Base-by-base conservation (phyloP, 306 rosid genomes). In the Hippophae gyantsensis region DNA sequence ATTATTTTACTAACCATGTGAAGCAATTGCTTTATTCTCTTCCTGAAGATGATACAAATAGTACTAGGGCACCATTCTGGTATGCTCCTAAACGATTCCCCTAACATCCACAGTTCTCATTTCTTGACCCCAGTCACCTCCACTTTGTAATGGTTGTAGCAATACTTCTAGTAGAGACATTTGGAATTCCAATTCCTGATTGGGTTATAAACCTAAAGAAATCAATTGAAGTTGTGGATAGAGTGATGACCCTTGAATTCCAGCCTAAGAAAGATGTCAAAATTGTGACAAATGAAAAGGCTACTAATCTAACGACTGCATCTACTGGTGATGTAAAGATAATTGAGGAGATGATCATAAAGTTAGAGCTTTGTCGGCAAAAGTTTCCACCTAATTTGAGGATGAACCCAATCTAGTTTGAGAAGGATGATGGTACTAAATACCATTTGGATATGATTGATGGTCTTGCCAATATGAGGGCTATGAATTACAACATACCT, bases 401-500 rank as follows among this genome's bases (percentile, higher is more conserved):
- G 0, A 18, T 18, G 18, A 18, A 18, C 0, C 18, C 18, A 18
- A 18, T 18, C 18, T 18, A 18, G 18, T 18, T 18, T 18, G 18
- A 18, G 18, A 18, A 18, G 72, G 68, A 72, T 51, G 77, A 72
- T 67, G 77, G 67, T 43, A 61, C 72, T 44, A 72, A 72, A 67
- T 72, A 66, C 51, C 77, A 72, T 52, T 66, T 72, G 72, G 77
- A 72, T 43, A 40, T 72, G 38, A 72, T 72, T 48, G 72, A 69
- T 48, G 68, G 72, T 40, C 70, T 72, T 67, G 72, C 77, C 8
- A 66, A 72, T 45, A 72, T 66, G 77, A 66, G 77, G 63, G 77
- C 77, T 10, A 72, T 72, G 77, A 72, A 66, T 13, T 72, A 72
- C 14, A 56, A 72, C 13, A 72, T 72, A 3, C 68, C 68, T 45